A percentile compares a stretch with the other conserved stretches of the same genome.
Conservation (phyloP, 768 basidiomycete species). For the Russula dissimulans region DNA sequence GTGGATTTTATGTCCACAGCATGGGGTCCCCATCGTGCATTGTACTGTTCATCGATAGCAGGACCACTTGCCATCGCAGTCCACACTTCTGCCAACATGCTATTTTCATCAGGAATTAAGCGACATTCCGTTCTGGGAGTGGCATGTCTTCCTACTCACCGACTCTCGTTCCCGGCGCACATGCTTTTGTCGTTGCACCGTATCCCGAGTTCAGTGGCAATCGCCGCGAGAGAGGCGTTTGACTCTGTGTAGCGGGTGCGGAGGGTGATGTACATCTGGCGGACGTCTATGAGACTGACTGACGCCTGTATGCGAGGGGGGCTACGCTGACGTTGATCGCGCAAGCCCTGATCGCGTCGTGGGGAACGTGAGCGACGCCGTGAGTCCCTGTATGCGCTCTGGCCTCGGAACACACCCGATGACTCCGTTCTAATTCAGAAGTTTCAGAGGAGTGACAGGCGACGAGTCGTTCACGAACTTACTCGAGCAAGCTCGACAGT, state of each 20-base stretch:
- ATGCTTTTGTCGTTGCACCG: conserved; percentile 2
- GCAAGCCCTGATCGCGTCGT: neutral
- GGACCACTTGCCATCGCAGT: conserved; percentile 12
- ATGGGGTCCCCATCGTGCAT: conserved; percentile 7
- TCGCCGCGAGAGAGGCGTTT: neutral
- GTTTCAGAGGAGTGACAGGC: neutral
- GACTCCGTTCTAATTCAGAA: neutral
- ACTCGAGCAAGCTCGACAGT: conserved; percentile 11
- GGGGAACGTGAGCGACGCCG: conserved; percentile 17
- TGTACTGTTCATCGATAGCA: conserved; percentile 15
- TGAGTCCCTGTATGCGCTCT: neutral
- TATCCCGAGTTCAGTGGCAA: conserved; percentile 12
- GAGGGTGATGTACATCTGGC: conserved; percentile 14
- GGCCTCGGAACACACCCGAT: neutral
- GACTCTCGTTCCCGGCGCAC: conserved; percentile 20
- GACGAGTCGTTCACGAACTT: neutral
- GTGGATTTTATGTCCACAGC: neutral
- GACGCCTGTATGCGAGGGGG: neutral
- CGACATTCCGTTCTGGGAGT: neutral
- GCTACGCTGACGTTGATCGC: neutral
- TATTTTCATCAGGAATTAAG: neutral
- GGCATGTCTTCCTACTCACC: neutral
- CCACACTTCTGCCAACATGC: conserved; percentile 19
- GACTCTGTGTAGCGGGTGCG: conserved; percentile 4
- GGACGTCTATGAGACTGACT: conserved; percentile 12